Evolutionary conservation across 208 protist species (phyloP), one percentile per base, ranked within the genome.

Genomic region (Trypanosoma melophagium): DNA sequence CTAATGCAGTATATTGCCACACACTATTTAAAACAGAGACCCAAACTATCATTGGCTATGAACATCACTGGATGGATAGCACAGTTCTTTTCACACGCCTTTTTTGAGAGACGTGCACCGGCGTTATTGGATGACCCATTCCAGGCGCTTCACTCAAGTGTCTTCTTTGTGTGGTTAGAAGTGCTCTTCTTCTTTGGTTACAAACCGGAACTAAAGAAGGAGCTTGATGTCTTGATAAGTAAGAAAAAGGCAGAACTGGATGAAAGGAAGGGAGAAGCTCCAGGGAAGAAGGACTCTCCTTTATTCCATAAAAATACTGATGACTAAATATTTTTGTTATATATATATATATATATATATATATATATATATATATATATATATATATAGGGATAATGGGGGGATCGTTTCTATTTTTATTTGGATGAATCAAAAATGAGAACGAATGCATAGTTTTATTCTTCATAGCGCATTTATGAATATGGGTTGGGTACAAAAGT

Each of bases 111-210:
- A 10, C 82, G 88, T 19, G 54, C 66, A 52, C 92, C 92, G 7
- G 88, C 92, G 16, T 82, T 97, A 31, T 60, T 83, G 25, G 86
- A 94, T 38, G 86, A 90, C 60, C 77, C 89, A 10, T 50, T 89
- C 9, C 91, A 96, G 68, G 76, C 85, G 44, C 57, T 88, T 38
- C 81, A 86, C 66, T 62, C 83, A 17, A 80, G 84, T 14, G 71
- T 86, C 49, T 84, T 89, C 61, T 88, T 89, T 80, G 76, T 86
- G n/a, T 91, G 77, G 77, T 64, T 89, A 19, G 79, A 93, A 74
- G 74, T 96, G 49, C 78, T 95, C 31, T 95, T 86, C 66, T 51
- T n/a, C 17, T 65, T 89, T 41, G 89, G 87, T 35, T 96, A 92
- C 79, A 69, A 76, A 31, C 74, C 75, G 12, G 41, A 83, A 8